Evolutionary conservation across 2,329 filamentous ascomycete genomes (phyloP), one percentile per base, ranked within the genome.

Genomic region (Neofusicoccum kwambonambiense): DNA sequence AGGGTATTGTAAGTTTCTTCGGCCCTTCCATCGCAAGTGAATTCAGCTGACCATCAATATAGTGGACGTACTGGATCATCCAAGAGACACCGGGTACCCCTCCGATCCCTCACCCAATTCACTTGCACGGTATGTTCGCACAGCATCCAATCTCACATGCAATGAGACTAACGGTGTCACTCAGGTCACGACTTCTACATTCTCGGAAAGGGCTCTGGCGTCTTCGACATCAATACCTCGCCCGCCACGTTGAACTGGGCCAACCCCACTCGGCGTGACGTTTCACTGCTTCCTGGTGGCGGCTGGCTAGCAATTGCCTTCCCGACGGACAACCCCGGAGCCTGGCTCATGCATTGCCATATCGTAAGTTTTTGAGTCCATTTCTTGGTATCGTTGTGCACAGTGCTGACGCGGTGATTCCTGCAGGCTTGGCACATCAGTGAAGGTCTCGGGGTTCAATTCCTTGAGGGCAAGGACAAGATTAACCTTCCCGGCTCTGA

Each of bases 391-490:
- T 31, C n/a, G 9, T 5, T 15, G 51, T 11, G 27, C 31, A 58
- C 5, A 8, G 8, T 4, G 17, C 44, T 49, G 84, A 58, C 22
- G 22, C 9, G 11, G 2, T 4, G 4, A 31, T 44, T 57, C 22
- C 8, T 9, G 11, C 35, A 61, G 27, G 45, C 86, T 69, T 87
- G 84, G 86, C 87, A 89, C 70, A 82, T 87, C 19, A 81, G 81
- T 71, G 84, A 85, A 77, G 87, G 86, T 35, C 77, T 89, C 19
- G 80, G 78, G 1, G 75, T 84, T 15, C 81, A 86, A 69, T 84
- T 86, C 69, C 67, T 86, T 1, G 84, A 82, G 69, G 67, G 71
- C 31, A 77, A 80, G 64, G 69, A 71, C 22, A 66, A 73, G 56
- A 77, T 80, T 58, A 62, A 44, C 0, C 64, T 73, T n/a, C 74